Percentiles rank a stretch among this genome's conserved stretches.
These are phyloP conservation scores for Eucalyptus cloeziana DNA, from an alignment of 345 rosid genomes.

Conservation along the genomic window DNA sequence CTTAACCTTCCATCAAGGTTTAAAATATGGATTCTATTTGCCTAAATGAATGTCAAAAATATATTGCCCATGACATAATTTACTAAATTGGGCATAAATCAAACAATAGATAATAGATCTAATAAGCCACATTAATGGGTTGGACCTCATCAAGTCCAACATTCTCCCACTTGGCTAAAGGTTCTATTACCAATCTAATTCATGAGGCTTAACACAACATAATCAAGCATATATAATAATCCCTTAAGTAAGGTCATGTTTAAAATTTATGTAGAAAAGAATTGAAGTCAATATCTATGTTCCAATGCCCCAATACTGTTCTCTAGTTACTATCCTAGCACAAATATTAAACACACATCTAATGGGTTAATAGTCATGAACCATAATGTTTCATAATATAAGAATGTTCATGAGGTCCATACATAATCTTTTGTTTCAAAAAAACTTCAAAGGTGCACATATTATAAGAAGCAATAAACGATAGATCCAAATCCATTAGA, in stretches of 20 bases:
- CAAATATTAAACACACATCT: not conserved
- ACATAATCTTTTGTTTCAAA: not conserved
- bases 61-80: not conserved
- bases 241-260: not conserved
- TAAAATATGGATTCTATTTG: not conserved
- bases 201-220: not conserved
- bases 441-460: not conserved
- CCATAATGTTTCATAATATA: not conserved
- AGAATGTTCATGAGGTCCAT: not conserved
- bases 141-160: not conserved
- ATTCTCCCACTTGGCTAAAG: not conserved
- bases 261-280: not conserved
- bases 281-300: not conserved
- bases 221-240: not conserved
- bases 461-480: not conserved
- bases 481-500: not conserved
- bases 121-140: not conserved
- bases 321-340: not conserved
- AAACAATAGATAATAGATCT: not conserved
- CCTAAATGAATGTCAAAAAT: not conserved
- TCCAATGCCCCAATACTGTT: not conserved
- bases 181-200: not conserved
- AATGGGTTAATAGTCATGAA: not conserved
- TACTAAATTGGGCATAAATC: not conserved
- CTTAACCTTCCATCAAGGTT: not conserved